Conservation (phyloP, 169 alveolate genomes). For the Haemoproteus tartakovskyi region DNA sequence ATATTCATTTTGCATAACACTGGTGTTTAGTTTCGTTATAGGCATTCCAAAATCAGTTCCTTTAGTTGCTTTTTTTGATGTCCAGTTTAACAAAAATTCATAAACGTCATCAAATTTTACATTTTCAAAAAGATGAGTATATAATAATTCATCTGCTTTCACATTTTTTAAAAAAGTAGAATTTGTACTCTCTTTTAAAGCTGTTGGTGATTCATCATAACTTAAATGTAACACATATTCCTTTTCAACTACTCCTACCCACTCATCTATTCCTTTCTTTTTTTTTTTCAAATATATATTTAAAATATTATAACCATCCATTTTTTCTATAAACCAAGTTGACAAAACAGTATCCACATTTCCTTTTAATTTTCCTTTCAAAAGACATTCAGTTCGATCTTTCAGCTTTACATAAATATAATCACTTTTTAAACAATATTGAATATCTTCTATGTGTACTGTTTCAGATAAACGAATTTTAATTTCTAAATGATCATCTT, state of each 20-base stretch:
- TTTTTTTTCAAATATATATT: conserved; percentile 50
- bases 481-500: conserved; percentile 34
- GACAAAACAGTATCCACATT: conserved; percentile 21
- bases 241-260: conserved; percentile 65
- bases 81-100: conserved; percentile 33
- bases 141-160: conserved; percentile 9
- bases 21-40: conserved; percentile 39
- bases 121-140: conserved; percentile 14
- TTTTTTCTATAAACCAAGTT: conserved; percentile 59
- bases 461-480: conserved; percentile 31
- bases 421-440: conserved; percentile 14
- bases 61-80: conserved; percentile 9
- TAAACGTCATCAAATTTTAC: conserved; percentile 29
- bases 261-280: conserved; percentile 47
- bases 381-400: conserved; percentile 32
- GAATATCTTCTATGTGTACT: conserved; percentile 25
- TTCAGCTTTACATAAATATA: conserved; percentile 36
- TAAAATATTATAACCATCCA: conserved; percentile 3
- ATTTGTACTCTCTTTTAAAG: neutral
- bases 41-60: conserved; percentile 60
- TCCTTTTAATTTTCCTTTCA: conserved; percentile 59
- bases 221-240: conserved; percentile 26
- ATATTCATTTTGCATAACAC: conserved; percentile 5
- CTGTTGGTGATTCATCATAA: conserved; percentile 16
- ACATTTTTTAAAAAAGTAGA: neutral